Base-by-base conservation (phyloP, 2,329 filamentous ascomycete species). In the Diaporthe vaccinii region DNA sequence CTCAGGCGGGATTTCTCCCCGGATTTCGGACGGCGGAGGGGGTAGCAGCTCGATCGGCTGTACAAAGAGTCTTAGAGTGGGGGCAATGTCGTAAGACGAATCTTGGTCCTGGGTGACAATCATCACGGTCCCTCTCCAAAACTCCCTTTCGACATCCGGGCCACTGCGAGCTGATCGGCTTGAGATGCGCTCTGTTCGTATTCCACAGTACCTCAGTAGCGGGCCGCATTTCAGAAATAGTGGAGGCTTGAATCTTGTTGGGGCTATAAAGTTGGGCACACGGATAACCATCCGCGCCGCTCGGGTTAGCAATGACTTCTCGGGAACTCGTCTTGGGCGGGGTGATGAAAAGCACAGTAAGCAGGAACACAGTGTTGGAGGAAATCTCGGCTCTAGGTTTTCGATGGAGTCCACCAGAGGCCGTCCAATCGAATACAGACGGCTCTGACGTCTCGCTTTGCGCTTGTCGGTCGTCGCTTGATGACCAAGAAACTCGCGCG, bases 81-180 rank as follows among this genome's bases (percentile, higher is more conserved):
- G 97, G 0, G 90, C 90, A 65, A 95, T 92, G 59, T 92, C 91
- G 81, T 98, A 98, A 0, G 93, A 94, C 2, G 96, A 98, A 55
- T 93, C 90, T 2, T 91, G 89, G 81, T 99, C 96, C 71, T 92
- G 89, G 0, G 97, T 98, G 31, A 99, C 95, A 79, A 99, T 98
- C 95, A 99, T 95, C 74, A 98, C 89, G 76, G 92, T 97, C 7
- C 97, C 97, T 82, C 96, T 91, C 97, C 97, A 99, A 28, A 96
- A 92, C 79, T 98, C 95, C 70, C 91, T 90, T 58, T 95, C 92
- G 0, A 81, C 72, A 17, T 81, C 74, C 2, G 80, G 78, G 77
- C 81, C 82, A 78, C 82, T 82, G 72, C 82, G 83, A 74, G 81
- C 82, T 41, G 82, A 83, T 44, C 85, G 82, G 39, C 82, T 81